Evolutionary conservation across 257 asterid genomes (phyloP).

Genomic region (Solanum tarijense): DNA sequence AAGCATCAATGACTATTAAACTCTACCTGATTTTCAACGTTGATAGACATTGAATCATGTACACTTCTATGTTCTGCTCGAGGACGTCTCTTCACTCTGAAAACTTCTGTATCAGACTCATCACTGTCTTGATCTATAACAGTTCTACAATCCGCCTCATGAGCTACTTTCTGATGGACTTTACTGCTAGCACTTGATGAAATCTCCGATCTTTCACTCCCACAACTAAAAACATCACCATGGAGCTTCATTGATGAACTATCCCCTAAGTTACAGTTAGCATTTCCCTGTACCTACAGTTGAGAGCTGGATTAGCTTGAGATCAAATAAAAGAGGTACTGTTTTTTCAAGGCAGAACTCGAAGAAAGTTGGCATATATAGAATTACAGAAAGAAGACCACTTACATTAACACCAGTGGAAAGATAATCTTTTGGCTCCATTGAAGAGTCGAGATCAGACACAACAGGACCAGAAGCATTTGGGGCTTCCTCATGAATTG

Average conservation of each 20-base stretch:
- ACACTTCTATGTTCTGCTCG: constrained; percentile 42
- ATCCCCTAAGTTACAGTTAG: constrained; percentile 13
- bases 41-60: constrained; percentile 23
- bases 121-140: constrained; percentile 42
- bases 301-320: background rate
- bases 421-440: constrained; percentile 14
- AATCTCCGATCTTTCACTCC: constrained; percentile 23
- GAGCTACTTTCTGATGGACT: constrained; percentile 14
- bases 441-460: constrained; percentile 3
- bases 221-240: constrained; percentile 9
- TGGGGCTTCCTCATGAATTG: background rate
- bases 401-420: constrained; percentile 20
- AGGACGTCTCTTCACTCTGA: constrained; percentile 78
- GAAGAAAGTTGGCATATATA: background rate
- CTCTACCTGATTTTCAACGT: constrained; percentile 55
- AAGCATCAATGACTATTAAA: background rate
- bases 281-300: constrained; percentile 22
- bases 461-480: constrained; percentile 17
- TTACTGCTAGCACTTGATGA: constrained; percentile 14
- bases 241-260: constrained; percentile 9
- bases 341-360: background rate
- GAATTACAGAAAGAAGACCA: background rate
- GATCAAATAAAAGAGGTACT: background rate
- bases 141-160: constrained; percentile 15
- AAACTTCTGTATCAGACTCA: constrained; percentile 78